These are phyloP conservation scores for Apiospora kogelbergensis DNA, from an alignment of 2,329 filamentous ascomycete genomes.

Conservation along the genomic window DNA sequence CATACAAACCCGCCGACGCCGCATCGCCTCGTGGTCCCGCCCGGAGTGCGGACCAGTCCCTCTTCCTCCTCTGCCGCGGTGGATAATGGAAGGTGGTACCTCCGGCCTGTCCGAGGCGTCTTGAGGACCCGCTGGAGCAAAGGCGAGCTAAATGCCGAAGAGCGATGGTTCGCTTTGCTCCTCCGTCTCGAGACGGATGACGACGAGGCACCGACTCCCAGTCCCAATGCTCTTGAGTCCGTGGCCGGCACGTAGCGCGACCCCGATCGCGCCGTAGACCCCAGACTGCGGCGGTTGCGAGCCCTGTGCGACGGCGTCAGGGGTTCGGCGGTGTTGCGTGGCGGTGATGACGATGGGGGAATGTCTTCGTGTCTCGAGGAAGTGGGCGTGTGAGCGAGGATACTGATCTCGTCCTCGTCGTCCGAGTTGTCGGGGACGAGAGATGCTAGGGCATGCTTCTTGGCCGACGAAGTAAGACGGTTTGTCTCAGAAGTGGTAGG, in stretches of 20 bases:
- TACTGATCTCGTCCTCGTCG: slow-evolving; percentile 13
- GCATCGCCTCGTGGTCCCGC: slow-evolving; percentile 51
- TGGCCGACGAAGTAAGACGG: slow-evolving; percentile 3
- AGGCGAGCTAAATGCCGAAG: neutral
- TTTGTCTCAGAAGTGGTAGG: neutral
- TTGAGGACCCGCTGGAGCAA: slow-evolving; percentile 14
- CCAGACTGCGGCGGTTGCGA: neutral
- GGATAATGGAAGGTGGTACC: neutral
- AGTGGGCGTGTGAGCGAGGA: neutral
- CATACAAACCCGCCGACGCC: slow-evolving; percentile 57
- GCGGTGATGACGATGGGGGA: neutral
- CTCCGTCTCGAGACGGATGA: neutral
- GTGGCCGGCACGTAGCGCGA: neutral
- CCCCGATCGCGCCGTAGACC: neutral
- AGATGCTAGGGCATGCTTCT: slow-evolving; percentile 10
- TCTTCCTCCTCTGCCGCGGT: neutral
- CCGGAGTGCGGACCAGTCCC: slow-evolving; percentile 43
- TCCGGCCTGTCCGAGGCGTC: slow-evolving; percentile 18
- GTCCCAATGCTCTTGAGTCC: neutral
- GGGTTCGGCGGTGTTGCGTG: neutral
- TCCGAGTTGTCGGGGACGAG: slow-evolving; percentile 12
- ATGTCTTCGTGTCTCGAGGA: neutral
- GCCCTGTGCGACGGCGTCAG: neutral
- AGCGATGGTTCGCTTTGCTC: neutral
- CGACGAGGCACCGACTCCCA: neutral